Conservation (phyloP, 208 protist genomes). For the Trypanosoma mega region DNA sequence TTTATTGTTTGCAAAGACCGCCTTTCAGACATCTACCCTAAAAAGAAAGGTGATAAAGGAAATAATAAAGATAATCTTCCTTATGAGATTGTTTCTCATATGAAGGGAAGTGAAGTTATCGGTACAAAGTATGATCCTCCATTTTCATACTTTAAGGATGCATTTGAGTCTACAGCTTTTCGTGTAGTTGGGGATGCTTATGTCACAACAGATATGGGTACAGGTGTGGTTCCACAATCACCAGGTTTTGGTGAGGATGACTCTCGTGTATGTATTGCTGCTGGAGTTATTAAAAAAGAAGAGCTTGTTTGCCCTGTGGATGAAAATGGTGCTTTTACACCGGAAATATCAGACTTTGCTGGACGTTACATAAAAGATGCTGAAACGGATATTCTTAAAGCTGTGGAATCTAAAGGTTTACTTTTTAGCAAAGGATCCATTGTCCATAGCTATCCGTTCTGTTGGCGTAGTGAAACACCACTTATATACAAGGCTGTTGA, state of each 20-base stretch:
- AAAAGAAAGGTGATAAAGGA: constrained; percentile 42
- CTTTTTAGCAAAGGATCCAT: constrained; percentile 90
- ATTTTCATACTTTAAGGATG: constrained; percentile 96
- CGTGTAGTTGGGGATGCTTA: constrained; percentile 95
- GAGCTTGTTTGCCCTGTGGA: constrained; percentile 98
- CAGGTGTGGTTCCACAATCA: constrained; percentile 99
- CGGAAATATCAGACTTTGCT: constrained; percentile 94
- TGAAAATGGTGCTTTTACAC: constrained; percentile 96
- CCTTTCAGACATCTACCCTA: constrained; percentile 71
- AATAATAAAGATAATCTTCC: constrained; percentile 32
- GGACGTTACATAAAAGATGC: constrained; percentile 98
- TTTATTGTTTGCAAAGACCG: constrained; percentile 84
- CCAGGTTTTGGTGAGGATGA: constrained; percentile 99
- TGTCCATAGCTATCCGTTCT: constrained; percentile 99
- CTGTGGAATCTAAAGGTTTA: constrained; percentile 91
- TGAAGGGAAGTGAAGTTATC: constrained; percentile 89
- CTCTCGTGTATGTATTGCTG: constrained; percentile 95
- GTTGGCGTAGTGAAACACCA: constrained; percentile 99
- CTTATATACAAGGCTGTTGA: constrained; percentile 98
- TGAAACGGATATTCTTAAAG: constrained; percentile 95
- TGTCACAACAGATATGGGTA: constrained; percentile 97
- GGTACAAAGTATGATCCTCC: constrained; percentile 95
- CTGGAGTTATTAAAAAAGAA: constrained; percentile 93
- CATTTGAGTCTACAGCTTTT: constrained; percentile 81
- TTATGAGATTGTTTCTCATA: constrained; percentile 76